These are phyloP conservation scores for Cryptosporidium meleagridis DNA, from an alignment of 169 alveolate species.

Conservation along the genomic window DNA sequence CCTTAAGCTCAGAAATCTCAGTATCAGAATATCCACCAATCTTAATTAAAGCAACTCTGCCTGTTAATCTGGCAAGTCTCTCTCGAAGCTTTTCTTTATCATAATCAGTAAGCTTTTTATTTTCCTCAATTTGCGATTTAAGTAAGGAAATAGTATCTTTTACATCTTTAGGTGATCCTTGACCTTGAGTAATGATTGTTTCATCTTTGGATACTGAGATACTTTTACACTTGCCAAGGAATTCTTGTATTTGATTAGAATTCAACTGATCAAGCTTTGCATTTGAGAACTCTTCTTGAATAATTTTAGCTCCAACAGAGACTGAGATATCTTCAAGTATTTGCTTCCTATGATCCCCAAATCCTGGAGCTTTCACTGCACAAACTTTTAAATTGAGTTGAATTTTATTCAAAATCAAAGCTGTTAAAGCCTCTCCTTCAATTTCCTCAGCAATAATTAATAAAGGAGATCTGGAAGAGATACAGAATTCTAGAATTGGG, in stretches of 20 bases:
- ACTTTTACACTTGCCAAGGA: constrained; percentile 94
- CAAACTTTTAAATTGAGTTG: constrained; percentile 98
- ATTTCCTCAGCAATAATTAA: constrained; percentile 98
- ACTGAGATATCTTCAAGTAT: constrained; percentile 96
- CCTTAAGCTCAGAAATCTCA: constrained; percentile 97
- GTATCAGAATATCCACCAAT: constrained; percentile 98
- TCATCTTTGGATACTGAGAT: constrained; percentile 97
- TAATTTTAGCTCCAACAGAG: constrained; percentile 94
- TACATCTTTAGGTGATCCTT: constrained; percentile 91
- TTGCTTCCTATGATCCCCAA: constrained; percentile 97
- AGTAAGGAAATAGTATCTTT: constrained; percentile 92
- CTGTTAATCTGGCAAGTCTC: constrained; percentile 97
- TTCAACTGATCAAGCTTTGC: constrained; percentile 41
- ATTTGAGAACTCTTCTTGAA: constrained; percentile 92
- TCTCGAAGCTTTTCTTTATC: constrained; percentile 96
- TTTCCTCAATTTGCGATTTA: constrained; percentile 88
- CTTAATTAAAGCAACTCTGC: constrained; percentile 98
- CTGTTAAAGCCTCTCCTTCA: constrained; percentile 99
- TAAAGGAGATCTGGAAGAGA: constrained; percentile 93
- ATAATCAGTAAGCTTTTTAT: constrained; percentile 90
- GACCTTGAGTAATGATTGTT: constrained; percentile 96
- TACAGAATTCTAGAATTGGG: constrained; percentile 95
- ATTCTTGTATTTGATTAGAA: constrained; percentile 79
- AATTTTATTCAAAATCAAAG: constrained; percentile 96
- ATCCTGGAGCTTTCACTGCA: constrained; percentile 97